Conservation (phyloP, 805 yeast genomes). For the Saccharomycopsis javanensis region DNA sequence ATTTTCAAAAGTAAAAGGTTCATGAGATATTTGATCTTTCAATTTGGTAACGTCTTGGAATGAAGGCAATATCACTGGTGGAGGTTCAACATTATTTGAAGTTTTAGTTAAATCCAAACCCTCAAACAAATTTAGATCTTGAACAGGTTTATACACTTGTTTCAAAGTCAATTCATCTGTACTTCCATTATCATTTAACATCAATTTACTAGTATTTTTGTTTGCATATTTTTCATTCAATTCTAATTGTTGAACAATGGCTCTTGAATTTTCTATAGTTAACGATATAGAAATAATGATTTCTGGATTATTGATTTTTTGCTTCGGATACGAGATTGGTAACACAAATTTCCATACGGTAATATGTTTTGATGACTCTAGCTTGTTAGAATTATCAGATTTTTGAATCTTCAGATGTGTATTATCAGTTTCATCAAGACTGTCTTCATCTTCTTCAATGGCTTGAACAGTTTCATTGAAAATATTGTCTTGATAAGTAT, state of each 20-base stretch:
- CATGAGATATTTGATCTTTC: background rate
- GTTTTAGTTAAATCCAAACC: constrained; percentile 13
- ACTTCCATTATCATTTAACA: constrained; percentile 16
- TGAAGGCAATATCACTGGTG: constrained; percentile 1
- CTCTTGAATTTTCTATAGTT: constrained; percentile 10
- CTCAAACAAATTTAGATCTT: constrained; percentile 12
- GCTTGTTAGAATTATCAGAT: too few relatives aligned
- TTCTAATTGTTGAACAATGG: constrained; percentile 7
- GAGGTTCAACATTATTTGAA: constrained; percentile 2
- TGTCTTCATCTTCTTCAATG: constrained; percentile 5
- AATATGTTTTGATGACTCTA: background rate
- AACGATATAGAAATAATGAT: constrained; percentile 17
- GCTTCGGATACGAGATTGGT: constrained; percentile 19
- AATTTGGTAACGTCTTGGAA: background rate
- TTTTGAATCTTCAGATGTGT: background rate
- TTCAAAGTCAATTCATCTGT: constrained; percentile 14
- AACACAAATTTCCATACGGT: constrained; percentile 19
- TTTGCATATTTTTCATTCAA: constrained; percentile 5
- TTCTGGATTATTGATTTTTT: constrained; percentile 18
- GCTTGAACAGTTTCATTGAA: constrained; percentile 8
- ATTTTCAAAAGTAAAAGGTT: background rate
- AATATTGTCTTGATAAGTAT: constrained; percentile 11
- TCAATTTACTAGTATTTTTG: constrained; percentile 4
- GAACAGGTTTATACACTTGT: constrained; percentile 10
- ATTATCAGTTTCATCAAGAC: background rate